phyloP scores from a whole-genome alignment of 805 yeast species.

The Candida pseudoglaebosa region DNA sequence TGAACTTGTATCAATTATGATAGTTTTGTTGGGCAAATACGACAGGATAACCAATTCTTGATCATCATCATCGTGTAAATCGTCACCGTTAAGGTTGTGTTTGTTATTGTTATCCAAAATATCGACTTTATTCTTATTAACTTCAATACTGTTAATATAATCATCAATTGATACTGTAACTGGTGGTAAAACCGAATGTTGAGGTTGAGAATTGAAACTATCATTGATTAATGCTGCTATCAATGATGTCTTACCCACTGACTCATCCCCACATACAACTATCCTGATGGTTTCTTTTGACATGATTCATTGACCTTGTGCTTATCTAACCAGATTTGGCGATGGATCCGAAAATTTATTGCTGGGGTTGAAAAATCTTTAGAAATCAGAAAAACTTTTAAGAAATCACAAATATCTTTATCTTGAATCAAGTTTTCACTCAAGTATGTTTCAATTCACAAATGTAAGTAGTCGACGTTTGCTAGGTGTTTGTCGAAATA shows the following conservation, averaged over 20 bases:
- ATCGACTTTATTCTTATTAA: no score
- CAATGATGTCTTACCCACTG: conserved; percentile 80
- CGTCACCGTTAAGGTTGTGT: conserved; percentile 1
- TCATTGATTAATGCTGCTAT: conserved; percentile 81
- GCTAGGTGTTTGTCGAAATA: background rate
- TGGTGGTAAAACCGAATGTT: conserved; percentile 67
- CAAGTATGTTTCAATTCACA: background rate
- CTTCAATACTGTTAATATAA: conserved; percentile 44
- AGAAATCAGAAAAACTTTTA: no score
- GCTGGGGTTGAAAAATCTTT: no score
- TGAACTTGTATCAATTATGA: conserved; percentile 76
- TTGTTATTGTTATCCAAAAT: no score
- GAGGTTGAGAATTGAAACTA: conserved; percentile 53
- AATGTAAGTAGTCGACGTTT: background rate
- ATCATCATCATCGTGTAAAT: conserved; percentile 4
- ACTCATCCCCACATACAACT: conserved; percentile 92
- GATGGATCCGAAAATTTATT: background rate
- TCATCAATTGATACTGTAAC: conserved; percentile 69
- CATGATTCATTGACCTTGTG: no score
- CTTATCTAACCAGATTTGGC: no score
- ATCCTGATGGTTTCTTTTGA: conserved; percentile 61
- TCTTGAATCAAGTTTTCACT: no score
- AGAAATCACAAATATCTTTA: no score
- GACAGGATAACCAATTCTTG: conserved; percentile 19
- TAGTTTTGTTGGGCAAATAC: conserved; percentile 47